Percentiles rank a stretch among this genome's conserved stretches.
phyloP scores from a whole-genome alignment of 202 grass and related monocot genomes.

The Zoysia matrella region DNA sequence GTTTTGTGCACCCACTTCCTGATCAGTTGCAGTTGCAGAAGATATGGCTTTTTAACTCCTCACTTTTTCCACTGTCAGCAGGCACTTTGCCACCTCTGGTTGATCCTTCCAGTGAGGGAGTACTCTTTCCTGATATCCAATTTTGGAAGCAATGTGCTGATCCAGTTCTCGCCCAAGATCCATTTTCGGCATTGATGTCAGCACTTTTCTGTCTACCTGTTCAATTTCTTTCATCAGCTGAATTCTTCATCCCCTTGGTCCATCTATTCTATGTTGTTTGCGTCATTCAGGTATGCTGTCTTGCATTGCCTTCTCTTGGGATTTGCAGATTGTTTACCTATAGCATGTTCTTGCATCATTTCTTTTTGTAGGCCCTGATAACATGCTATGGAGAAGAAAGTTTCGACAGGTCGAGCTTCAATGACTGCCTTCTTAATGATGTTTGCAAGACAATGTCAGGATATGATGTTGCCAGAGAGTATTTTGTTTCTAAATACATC shows the following conservation, averaged over 20 bases:
- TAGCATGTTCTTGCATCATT: slow-evolving; percentile 23
- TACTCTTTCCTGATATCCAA: slow-evolving; percentile 79
- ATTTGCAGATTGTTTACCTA: slow-evolving; percentile 22
- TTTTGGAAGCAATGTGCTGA: slow-evolving; percentile 89
- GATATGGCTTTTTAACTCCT: slow-evolving; percentile 32
- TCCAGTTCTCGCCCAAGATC: slow-evolving; percentile 90
- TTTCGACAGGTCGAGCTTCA: slow-evolving; percentile 83
- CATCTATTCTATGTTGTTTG: slow-evolving; percentile 93
- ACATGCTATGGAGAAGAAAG: slow-evolving; percentile 80
- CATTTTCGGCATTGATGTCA: slow-evolving; percentile 88
- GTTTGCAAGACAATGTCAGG: slow-evolving; percentile 78
- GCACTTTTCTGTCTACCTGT: slow-evolving; percentile 83
- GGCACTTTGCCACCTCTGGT: slow-evolving; percentile 64
- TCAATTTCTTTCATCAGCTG: slow-evolving; percentile 69
- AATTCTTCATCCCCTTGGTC: slow-evolving; percentile 78
- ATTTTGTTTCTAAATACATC: slow-evolving; percentile 87
- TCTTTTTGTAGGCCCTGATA: slow-evolving; percentile 75
- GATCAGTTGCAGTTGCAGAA: neutral
- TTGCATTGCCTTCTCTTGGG: slow-evolving; percentile 15
- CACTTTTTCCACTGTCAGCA: slow-evolving; percentile 44
- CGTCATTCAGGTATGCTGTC: slow-evolving; percentile 78
- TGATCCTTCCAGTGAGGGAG: slow-evolving; percentile 61
- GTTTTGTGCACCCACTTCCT: neutral
- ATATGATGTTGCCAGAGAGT: slow-evolving; percentile 65
- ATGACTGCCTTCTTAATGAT: slow-evolving; percentile 65